Conservation (phyloP, 2,329 filamentous ascomycete genomes). For the Aspergillus awamori region DNA sequence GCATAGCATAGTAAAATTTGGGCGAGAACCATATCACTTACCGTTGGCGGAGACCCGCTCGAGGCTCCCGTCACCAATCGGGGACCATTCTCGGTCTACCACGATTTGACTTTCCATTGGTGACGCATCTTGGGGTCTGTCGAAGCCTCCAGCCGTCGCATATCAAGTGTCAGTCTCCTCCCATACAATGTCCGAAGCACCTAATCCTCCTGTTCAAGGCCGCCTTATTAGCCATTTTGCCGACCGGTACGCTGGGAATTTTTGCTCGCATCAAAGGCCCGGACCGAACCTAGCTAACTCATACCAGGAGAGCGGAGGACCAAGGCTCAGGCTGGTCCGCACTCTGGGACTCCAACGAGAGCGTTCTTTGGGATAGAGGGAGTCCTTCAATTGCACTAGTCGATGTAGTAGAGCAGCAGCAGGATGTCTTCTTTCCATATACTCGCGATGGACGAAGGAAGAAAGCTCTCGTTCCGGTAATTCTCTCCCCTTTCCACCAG, state of each 20-base stretch:
- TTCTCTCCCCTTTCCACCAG: not conserved
- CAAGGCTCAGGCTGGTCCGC: conserved; percentile 19
- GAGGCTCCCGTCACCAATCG: too few species aligned
- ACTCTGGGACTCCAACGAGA: conserved; percentile 30
- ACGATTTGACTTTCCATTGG: too few species aligned
- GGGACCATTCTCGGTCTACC: too few species aligned
- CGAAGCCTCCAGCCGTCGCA: too few species aligned
- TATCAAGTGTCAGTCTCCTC: too few species aligned
- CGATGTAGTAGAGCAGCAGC: conserved; percentile 30
- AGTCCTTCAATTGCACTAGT: conserved; percentile 34
- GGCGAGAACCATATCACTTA: too few species aligned
- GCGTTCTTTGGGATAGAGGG: conserved; percentile 36
- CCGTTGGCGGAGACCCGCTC: too few species aligned
- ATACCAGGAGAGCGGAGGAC: not conserved
- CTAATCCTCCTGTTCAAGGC: not conserved
- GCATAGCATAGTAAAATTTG: too few species aligned
- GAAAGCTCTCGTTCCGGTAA: conserved; percentile 35
- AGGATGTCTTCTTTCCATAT: conserved; percentile 22
- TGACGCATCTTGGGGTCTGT: too few species aligned
- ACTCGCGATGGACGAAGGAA: conserved; percentile 24
- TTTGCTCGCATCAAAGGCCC: too few species aligned
- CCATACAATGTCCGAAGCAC: not conserved
- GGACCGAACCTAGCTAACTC: not conserved
- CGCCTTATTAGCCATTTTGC: conserved; percentile 6
- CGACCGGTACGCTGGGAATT: not conserved